Conservation (phyloP, 2,329 filamentous ascomycete species). For the Microsporum audouinii region DNA sequence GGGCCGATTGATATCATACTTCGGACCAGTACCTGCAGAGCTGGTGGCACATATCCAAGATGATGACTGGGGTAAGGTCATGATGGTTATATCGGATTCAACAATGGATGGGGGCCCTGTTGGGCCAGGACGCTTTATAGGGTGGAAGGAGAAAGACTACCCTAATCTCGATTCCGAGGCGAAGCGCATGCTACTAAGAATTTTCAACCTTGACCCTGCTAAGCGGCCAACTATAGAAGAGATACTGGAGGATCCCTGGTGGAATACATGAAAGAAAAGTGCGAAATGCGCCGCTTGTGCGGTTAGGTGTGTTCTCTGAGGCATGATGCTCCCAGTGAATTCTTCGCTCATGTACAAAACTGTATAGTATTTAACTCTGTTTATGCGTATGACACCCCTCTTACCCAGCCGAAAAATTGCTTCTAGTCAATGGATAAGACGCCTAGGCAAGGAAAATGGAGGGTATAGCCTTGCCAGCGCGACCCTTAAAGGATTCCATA, state of each 20-base stretch:
- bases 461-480: too few relatives aligned
- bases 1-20: slow-evolving; percentile 17
- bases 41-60: slow-evolving; percentile 22
- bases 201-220: not conserved
- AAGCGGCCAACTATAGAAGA: not conserved
- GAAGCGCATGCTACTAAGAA: slow-evolving; percentile 19
- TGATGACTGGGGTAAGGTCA: slow-evolving; percentile 18
- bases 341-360: too few relatives aligned
- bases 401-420: too few relatives aligned
- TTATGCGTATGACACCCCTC: too few relatives aligned
- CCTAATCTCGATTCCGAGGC: slow-evolving; percentile 21
- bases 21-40: slow-evolving; percentile 18
- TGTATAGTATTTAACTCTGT: too few relatives aligned
- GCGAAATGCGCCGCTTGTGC: too few relatives aligned
- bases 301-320: too few relatives aligned
- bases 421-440: too few relatives aligned
- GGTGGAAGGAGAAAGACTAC: slow-evolving; percentile 16
- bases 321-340: too few relatives aligned
- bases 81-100: slow-evolving; percentile 18
- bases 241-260: not conserved
- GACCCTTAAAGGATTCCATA: too few relatives aligned
- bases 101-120: not conserved
- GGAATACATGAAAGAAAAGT: not conserved
- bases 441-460: too few relatives aligned
- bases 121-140: slow-evolving; percentile 1